Conservation (phyloP, 805 yeast genomes). For the Zygoascus ofunaensis region DNA sequence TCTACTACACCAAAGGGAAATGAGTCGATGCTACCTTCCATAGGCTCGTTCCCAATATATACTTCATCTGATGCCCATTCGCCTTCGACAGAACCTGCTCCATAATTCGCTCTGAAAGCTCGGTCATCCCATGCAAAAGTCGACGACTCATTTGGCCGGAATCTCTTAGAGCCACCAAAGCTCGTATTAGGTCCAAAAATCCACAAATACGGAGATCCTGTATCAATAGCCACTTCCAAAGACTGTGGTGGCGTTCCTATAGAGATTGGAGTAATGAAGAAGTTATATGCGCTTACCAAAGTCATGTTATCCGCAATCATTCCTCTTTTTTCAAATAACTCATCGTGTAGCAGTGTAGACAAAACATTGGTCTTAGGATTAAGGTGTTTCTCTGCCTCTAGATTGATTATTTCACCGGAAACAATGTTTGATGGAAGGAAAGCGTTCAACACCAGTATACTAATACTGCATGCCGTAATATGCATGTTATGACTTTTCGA, state of each 20-base stretch:
- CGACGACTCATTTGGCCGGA: conserved; percentile 20
- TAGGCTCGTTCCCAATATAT: conserved; percentile 1
- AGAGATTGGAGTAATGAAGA: conserved; percentile 27
- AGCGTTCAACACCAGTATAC: too few relatives aligned
- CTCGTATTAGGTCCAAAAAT: conserved; percentile 31
- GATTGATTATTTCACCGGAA: too few relatives aligned
- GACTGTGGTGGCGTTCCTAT: conserved; percentile 39
- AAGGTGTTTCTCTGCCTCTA: too few relatives aligned
- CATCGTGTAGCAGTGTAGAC: too few relatives aligned
- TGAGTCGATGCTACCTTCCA: conserved; percentile 8
- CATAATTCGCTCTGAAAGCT: conserved; percentile 34
- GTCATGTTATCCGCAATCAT: conserved; percentile 10
- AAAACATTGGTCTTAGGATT: too few relatives aligned
- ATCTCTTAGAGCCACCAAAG: conserved; percentile 22
- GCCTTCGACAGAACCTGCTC: conserved; percentile 27
- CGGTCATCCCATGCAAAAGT: conserved; percentile 29
- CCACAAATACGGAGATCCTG: conserved; percentile 46
- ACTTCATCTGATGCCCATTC: conserved; percentile 25
- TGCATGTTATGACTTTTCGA: too few relatives aligned
- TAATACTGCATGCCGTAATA: too few relatives aligned
- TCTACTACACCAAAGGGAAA: conserved; percentile 27
- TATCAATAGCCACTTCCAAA: conserved; percentile 37
- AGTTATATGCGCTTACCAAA: conserved; percentile 26
- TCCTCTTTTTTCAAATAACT: conserved; percentile 4
- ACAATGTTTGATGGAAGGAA: too few relatives aligned